Percentiles rank a stretch among this genome's conserved stretches.
phyloP scores from a whole-genome alignment of 306 rosid genomes.

The Rubus parviflorus region DNA sequence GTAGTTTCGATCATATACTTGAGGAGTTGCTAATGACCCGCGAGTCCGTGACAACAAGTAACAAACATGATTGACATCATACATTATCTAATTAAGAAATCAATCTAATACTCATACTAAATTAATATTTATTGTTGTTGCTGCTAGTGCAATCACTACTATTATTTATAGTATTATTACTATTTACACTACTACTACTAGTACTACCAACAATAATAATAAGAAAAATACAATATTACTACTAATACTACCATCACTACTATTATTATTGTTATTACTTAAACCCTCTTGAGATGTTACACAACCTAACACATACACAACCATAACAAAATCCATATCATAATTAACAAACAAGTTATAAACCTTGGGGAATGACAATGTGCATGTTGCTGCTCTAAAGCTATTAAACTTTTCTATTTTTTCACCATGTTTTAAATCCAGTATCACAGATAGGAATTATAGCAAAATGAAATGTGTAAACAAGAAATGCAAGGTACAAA shows the following conservation, averaged over 20 bases:
- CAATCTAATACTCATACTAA: constrained; percentile 3
- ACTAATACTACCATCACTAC: too few relatives aligned
- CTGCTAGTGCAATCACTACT: not conserved
- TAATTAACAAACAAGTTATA: not conserved
- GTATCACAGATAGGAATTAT: not conserved
- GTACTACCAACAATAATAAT: too few relatives aligned
- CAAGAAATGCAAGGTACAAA: not conserved
- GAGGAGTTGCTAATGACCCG: not conserved
- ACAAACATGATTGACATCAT: not conserved
- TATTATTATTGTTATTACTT: too few relatives aligned
- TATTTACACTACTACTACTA: too few relatives aligned
- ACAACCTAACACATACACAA: not conserved
- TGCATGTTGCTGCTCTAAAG: not conserved
- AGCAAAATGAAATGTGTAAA: not conserved
- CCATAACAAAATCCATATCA: not conserved
- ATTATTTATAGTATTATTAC: not conserved
- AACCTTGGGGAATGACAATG: not conserved
- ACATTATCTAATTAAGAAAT: not conserved
- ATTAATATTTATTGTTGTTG: not conserved
- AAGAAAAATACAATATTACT: too few relatives aligned
- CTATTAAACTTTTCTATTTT: not conserved
- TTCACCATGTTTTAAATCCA: not conserved
- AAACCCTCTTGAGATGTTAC: too few relatives aligned
- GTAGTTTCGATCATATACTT: constrained; percentile 10
- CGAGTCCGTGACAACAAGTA: not conserved